phyloP scores from a whole-genome alignment of 2,329 filamentous ascomycete genomes.

The Colletotrichum lupini region DNA sequence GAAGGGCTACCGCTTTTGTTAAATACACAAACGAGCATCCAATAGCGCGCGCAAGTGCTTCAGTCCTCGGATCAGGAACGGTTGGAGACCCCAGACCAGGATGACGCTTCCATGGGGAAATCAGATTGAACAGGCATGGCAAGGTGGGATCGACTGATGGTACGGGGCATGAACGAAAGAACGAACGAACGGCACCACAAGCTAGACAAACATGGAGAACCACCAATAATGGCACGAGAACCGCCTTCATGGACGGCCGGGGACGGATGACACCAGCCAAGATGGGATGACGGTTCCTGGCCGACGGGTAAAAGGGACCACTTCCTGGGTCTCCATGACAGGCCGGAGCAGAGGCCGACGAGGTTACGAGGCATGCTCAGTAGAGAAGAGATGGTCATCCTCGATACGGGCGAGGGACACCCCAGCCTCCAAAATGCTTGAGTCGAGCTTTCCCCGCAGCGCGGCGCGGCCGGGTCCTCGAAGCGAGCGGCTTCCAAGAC shows the following conservation, averaged over 20 bases:
- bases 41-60: background rate
- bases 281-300: slow-evolving; percentile 15
- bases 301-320: slow-evolving; percentile 28
- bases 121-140: slow-evolving; percentile 10
- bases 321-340: background rate
- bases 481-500: slow-evolving; percentile 4
- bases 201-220: background rate
- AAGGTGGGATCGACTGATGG: slow-evolving; percentile 7
- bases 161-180: background rate
- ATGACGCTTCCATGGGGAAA: slow-evolving; percentile 22
- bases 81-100: slow-evolving; percentile 16
- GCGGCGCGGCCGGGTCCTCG: slow-evolving; percentile 1
- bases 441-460: slow-evolving; percentile 26
- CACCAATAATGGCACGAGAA: slow-evolving; percentile 16
- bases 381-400: slow-evolving; percentile 10
- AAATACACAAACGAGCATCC: background rate
- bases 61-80: slow-evolving; percentile 13
- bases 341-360: background rate
- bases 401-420: background rate
- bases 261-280: background rate
- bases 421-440: slow-evolving; percentile 8
- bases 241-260: slow-evolving; percentile 5
- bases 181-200: slow-evolving; percentile 6
- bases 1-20: slow-evolving; percentile 11
- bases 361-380: background rate